Base-by-base conservation (phyloP, 1,139 yeast species). In the Saccharomyces uvarum region DNA sequence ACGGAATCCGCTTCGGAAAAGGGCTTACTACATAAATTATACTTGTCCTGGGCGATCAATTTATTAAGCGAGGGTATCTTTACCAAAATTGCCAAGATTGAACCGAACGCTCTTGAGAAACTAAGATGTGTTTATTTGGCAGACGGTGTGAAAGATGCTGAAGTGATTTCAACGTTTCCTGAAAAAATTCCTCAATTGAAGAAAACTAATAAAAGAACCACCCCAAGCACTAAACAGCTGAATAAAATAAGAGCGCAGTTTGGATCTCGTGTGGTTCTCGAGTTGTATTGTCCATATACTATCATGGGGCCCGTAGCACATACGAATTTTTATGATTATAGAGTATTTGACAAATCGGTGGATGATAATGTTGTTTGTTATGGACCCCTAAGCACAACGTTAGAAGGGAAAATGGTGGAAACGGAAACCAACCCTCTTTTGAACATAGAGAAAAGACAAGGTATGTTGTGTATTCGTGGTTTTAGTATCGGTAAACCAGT, bases 321-420 rank as follows among this genome's bases (percentile, higher is more conserved):
- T 46, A 80, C 84, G 0, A 87, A 85, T 63, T 72, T 78, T 49
- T 84, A 74, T 61, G 95, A 86, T 61, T 83, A 83, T 63, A 73
- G 95, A 56, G 67, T 78, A 1, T 64, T 78, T 16, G 69, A 69
- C 3, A 24, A 54, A 21, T 48, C 59, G 44, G 63, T 66, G 33
- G 72, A 70, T 54, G 28, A 54, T 0, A 59, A 54, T 3, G 63
- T 73, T 8, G 56, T 63, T 1, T 69, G 68, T 50, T 63, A 68
- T 51, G 77, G 77, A 3, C 59, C 74, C 1, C 47, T 72, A 6
- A 64, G 72, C 1, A 65, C 72, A 2, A 61, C 73, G n/a, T 49
- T 73, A 33, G 76, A 73, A 50, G 70, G 71, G 5, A 73, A 73
- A 57, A 56, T 73, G 21, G 73, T 81, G 48, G 78, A 80, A 61